These are phyloP conservation scores for Lasiodiplodia gonubiensis DNA, from an alignment of 2,329 filamentous ascomycete genomes.

Conservation along the genomic window DNA sequence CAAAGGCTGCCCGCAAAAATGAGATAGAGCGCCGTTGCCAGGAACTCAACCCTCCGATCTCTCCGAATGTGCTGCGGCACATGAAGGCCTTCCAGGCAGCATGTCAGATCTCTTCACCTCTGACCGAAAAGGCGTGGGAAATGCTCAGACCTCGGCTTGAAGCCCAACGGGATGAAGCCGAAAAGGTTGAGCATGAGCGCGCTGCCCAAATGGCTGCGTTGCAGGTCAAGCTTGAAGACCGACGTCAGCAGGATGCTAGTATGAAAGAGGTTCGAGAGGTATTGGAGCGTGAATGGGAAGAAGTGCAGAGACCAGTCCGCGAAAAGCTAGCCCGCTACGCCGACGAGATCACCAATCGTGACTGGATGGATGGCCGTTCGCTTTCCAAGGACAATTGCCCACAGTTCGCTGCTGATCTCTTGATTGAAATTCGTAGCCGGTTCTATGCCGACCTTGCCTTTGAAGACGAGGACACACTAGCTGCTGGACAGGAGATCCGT, in stretches of 20 bases:
- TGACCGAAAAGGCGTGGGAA: constrained; percentile 74
- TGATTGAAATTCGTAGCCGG: constrained; percentile 69
- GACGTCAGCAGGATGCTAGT: constrained; percentile 55
- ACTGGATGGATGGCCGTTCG: constrained; percentile 68
- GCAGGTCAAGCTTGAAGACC: constrained; percentile 55
- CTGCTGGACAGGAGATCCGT: constrained; percentile 24
- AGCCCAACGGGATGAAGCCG: constrained; percentile 69
- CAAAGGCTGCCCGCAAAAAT: constrained; percentile 67
- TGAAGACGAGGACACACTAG: constrained; percentile 51
- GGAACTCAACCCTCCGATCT: constrained; percentile 69
- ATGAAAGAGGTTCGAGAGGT: constrained; percentile 62
- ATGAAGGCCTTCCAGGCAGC: constrained; percentile 78
- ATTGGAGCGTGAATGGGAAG: constrained; percentile 73
- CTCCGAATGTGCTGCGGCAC: constrained; percentile 66
- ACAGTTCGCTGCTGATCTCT: constrained; percentile 73
- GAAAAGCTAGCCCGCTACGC: constrained; percentile 69
- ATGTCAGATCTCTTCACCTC: constrained; percentile 69
- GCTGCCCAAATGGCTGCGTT: constrained; percentile 55
- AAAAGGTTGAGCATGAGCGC: constrained; percentile 59
- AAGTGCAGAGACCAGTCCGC: constrained; percentile 70
- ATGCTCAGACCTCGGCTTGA: constrained; percentile 70
- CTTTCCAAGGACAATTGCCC: constrained; percentile 68
- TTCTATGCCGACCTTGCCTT: constrained; percentile 68
- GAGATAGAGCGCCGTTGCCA: constrained; percentile 76
- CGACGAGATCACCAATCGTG: constrained; percentile 70